Conservation (phyloP, 169 alveolate species). For the Neospora caninum region DNA sequence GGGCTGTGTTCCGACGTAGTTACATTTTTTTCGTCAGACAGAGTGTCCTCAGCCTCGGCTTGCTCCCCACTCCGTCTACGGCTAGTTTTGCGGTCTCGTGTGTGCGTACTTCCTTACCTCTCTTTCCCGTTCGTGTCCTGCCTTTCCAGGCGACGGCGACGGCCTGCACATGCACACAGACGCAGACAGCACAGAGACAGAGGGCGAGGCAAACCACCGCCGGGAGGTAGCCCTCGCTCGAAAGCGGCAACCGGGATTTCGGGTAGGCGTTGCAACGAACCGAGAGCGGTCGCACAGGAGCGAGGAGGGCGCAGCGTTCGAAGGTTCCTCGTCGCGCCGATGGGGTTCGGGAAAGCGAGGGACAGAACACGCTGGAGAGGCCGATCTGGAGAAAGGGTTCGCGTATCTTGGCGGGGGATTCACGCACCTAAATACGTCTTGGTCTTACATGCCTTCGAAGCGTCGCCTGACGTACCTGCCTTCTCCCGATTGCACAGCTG, state of each 20-base stretch:
- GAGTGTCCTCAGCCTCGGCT: no score
- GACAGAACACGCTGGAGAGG: background rate
- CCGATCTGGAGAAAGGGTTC: background rate
- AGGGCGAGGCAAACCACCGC: conserved; percentile 17
- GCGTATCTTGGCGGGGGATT: conserved; percentile 19
- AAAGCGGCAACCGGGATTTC: background rate
- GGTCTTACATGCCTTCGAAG: conserved; percentile 13
- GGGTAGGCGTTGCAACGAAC: background rate
- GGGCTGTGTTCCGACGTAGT: no score
- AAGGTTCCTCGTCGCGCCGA: background rate
- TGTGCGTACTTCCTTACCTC: background rate
- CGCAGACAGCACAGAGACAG: conserved; percentile 41
- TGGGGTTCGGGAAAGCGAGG: background rate
- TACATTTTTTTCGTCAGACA: no score
- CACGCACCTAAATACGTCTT: conserved; percentile 4
- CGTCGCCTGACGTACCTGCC: conserved; percentile 17
- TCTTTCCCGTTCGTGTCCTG: background rate
- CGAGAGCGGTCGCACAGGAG: background rate
- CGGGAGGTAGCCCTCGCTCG: conserved; percentile 22
- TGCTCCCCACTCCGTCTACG: no score
- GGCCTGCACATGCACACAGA: conserved; percentile 9
- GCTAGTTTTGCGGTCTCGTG: background rate
- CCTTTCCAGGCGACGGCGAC: conserved; percentile 1
- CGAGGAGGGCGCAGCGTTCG: background rate
- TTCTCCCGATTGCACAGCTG: background rate